Evolutionary conservation across 2,329 filamentous ascomycete genomes (phyloP), one percentile per base, ranked within the genome.

Genomic region (Fusarium ramigenum): DNA sequence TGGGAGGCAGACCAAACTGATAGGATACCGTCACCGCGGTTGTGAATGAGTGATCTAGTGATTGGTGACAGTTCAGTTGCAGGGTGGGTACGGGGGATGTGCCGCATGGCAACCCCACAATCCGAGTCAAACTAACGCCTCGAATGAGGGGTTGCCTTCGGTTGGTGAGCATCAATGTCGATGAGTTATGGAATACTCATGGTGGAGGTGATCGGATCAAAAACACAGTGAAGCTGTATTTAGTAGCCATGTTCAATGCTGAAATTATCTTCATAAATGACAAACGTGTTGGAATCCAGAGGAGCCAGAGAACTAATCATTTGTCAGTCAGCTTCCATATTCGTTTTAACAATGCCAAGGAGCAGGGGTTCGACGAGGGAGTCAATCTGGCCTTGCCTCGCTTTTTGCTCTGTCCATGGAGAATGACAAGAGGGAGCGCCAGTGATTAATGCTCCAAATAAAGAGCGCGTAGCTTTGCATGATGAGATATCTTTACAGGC

Each of bases 1-100:
- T 57, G 64, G 69, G 65, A 67, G 57, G 66, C 54, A 66, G 53
- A 70, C 58, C 66, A 59, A 73, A 70, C 60, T 79, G 78, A 78
- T 79, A 78, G 78, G 77, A 77, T 78, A 78, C 77, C 75, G 66
- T 67, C 67, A 61, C 63, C 63, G 49, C 72, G 77, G 77, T 78
- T 79, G 75, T 66, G 61, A 57, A 52, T 63, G 65, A 66, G 56
- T 54, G 44, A 66, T 56, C 49, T 44, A 68, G 62, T 77, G 74
- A 78, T 79, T 75, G 75, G 74, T 69, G 67, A 71, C 62, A 69
- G 44, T 44, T 53, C 60, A 66, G 58, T 43, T 44, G 75, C 46
- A 44, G 52, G 47, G 66, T 70, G 63, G 73, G 66, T 64, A 72
- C 57, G 66, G 47, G 57, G 67, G 72, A 76, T 70, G 66, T 64